Conservation (phyloP, 768 basidiomycete genomes). For the Hericium alpestre region DNA sequence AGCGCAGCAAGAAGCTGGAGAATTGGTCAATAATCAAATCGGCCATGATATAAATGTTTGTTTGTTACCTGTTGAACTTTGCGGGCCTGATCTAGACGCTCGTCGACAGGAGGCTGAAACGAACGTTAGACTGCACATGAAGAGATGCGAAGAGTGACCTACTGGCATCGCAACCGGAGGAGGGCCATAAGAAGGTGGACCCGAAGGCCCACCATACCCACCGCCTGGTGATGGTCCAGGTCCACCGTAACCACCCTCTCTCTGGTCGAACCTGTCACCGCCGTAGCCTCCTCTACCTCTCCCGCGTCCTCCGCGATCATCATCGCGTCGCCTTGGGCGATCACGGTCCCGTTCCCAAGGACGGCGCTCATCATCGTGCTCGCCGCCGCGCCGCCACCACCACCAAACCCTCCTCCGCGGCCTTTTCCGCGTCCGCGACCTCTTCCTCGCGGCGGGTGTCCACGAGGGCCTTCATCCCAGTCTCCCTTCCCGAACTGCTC, state of each 20-base stretch:
- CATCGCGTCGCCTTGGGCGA: slow-evolving; percentile 10
- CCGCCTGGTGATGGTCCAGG: slow-evolving; percentile 10
- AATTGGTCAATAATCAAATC: neutral
- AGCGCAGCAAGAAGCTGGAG: slow-evolving; percentile 60
- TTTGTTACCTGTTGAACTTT: slow-evolving; percentile 63
- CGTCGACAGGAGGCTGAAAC: slow-evolving; percentile 41
- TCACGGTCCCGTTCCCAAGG: slow-evolving; percentile 6
- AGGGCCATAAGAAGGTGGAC: slow-evolving; percentile 21
- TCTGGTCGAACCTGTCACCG: slow-evolving; percentile 19
- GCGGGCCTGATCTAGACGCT: slow-evolving; percentile 79
- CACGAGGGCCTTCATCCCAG: slow-evolving; percentile 17
- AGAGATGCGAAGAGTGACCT: slow-evolving; percentile 3
- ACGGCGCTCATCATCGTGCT: slow-evolving; percentile 6
- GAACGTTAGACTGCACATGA: neutral
- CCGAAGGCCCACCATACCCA: slow-evolving; percentile 18
- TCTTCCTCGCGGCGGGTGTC: slow-evolving; percentile 17
- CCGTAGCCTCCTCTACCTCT: slow-evolving; percentile 29
- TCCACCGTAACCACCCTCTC: slow-evolving; percentile 14
- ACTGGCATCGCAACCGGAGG: slow-evolving; percentile 20
- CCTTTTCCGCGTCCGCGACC: slow-evolving; percentile 15
- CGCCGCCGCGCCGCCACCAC: slow-evolving; percentile 10
- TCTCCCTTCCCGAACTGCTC: slow-evolving; percentile 16
- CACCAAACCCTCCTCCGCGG: neutral
- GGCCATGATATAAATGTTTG: neutral
- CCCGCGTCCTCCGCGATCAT: slow-evolving; percentile 11